Evolutionary conservation across 2,329 filamentous ascomycete genomes (phyloP).

Genomic region (Exophiala sp.): DNA sequence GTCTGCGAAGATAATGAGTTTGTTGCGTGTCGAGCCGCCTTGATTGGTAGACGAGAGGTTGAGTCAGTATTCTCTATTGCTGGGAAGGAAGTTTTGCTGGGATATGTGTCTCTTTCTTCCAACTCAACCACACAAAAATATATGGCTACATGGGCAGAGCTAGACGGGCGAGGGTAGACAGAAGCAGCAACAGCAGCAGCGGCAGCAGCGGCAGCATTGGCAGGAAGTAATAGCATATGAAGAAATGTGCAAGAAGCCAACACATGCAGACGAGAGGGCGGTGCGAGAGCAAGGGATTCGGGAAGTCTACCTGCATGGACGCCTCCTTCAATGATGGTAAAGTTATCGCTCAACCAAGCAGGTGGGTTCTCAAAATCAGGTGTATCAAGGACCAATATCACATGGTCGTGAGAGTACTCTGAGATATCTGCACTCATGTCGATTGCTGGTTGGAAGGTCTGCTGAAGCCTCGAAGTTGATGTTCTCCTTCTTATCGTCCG

Average conservation of each 20-base stretch:
- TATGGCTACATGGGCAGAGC: too few relatives aligned
- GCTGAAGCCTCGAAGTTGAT: too few relatives aligned
- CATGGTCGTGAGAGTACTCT: constrained; percentile 25
- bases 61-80: too few relatives aligned
- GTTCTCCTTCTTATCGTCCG: too few relatives aligned
- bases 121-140: too few relatives aligned
- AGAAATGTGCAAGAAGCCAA: too few relatives aligned
- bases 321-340: constrained; percentile 28
- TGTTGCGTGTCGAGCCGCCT: constrained; percentile 28
- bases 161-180: too few relatives aligned
- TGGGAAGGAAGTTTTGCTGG: too few relatives aligned
- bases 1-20: constrained; percentile 30
- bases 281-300: background rate
- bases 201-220: too few relatives aligned
- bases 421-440: constrained; percentile 6
- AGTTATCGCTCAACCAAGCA: constrained; percentile 27
- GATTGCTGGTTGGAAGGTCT: background rate
- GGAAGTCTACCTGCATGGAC: constrained; percentile 22
- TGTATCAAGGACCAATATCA: constrained; percentile 25
- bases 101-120: too few relatives aligned
- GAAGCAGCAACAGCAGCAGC: too few relatives aligned
- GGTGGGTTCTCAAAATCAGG: constrained; percentile 27
- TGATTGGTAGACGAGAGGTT: background rate
- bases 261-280: background rate
- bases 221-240: too few relatives aligned